Evolutionary conservation across 2,329 filamentous ascomycete genomes (phyloP).

Genomic region (Trichoderma guizhouense): DNA sequence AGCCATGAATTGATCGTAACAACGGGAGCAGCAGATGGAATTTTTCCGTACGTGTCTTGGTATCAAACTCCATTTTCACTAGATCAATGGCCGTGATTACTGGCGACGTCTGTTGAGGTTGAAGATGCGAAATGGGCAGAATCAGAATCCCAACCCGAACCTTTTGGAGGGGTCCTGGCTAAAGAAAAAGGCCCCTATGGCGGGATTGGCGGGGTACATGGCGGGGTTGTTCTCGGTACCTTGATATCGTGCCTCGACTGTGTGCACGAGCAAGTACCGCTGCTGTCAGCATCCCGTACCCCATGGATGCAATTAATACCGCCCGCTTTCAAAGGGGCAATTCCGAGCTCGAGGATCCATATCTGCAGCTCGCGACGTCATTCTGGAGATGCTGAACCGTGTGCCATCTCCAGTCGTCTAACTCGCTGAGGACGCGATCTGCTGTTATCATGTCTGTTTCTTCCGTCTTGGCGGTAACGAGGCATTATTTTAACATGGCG

Average conservation of each 20-base stretch:
- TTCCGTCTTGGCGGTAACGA: neutral
- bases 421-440: neutral
- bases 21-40: conserved; percentile 6
- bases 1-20: neutral
- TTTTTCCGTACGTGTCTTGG: conserved; percentile 60
- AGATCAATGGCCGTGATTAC: neutral
- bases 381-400: neutral
- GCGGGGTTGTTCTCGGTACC: neutral
- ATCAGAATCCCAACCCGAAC: neutral
- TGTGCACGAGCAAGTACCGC: neutral
- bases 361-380: conserved; percentile 6
- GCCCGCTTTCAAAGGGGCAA: conserved; percentile 10
- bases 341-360: conserved; percentile 7
- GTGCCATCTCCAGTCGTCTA: neutral
- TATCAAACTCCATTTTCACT: conserved; percentile 66
- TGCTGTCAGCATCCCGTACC: neutral
- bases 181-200: neutral
- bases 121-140: neutral
- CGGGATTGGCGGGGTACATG: conserved; percentile 15
- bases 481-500: neutral
- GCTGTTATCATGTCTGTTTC: neutral
- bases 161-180: conserved; percentile 5
- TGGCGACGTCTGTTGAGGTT: neutral
- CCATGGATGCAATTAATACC: neutral
- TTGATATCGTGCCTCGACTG: neutral